Evolutionary conservation across 768 basidiomycete genomes (phyloP).

Genomic region (Pleurotus tuber-regium): DNA sequence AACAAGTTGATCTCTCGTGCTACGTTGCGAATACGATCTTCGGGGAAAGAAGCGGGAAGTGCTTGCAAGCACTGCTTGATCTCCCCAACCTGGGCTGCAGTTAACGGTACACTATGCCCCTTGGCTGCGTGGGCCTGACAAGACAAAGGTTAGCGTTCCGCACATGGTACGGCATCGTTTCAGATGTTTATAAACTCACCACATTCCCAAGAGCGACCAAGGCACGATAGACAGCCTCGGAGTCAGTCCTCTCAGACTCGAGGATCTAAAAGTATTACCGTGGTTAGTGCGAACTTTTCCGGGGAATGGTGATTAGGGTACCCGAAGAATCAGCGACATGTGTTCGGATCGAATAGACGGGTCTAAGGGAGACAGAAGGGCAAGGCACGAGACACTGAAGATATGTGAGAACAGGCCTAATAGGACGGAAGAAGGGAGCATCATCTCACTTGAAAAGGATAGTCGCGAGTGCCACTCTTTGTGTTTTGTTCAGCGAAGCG

Average conservation of each 20-base stretch:
- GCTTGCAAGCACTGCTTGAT: constrained; percentile 37
- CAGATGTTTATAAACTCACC: constrained; percentile 42
- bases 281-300: background rate
- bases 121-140: constrained; percentile 49
- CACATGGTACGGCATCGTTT: too few species aligned
- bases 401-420: constrained; percentile 11
- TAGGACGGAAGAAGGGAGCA: background rate
- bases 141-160: constrained; percentile 9
- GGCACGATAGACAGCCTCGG: constrained; percentile 69
- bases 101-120: constrained; percentile 30
- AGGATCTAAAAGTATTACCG: constrained; percentile 35
- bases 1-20: constrained; percentile 46
- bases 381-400: constrained; percentile 64
- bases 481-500: constrained; percentile 58
- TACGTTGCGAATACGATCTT: constrained; percentile 56
- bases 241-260: constrained; percentile 50
- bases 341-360: constrained; percentile 37
- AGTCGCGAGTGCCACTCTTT: constrained; percentile 77
- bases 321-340: constrained; percentile 44
- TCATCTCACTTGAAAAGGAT: constrained; percentile 84
- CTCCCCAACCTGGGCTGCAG: constrained; percentile 36
- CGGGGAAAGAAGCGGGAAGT: constrained; percentile 48
- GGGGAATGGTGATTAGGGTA: constrained; percentile 24
- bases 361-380: constrained; percentile 41
- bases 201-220: constrained; percentile 74